A percentile compares a stretch with the other conserved stretches of the same genome.
phyloP scores from a whole-genome alignment of 768 basidiomycete species.

The Russula earlei region DNA sequence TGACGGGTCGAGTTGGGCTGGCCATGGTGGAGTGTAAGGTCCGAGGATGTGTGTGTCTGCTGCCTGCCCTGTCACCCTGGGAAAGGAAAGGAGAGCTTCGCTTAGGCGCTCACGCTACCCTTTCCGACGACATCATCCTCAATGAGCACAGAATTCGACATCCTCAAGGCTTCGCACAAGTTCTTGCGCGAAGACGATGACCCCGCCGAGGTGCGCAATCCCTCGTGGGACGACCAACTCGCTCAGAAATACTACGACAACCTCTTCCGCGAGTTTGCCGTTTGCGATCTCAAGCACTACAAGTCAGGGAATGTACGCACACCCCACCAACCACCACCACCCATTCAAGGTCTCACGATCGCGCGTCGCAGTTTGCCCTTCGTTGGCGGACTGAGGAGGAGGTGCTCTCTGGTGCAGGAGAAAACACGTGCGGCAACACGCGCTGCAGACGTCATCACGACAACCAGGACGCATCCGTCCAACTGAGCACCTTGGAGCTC shows the following conservation, averaged over 20 bases:
- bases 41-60: background rate
- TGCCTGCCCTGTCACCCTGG: no score
- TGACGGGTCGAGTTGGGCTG: conserved; percentile 21
- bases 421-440: conserved; percentile 82
- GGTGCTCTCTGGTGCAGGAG: conserved; percentile 77
- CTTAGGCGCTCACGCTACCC: no score
- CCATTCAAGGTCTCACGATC: background rate
- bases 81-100: no score
- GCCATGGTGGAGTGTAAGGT: conserved; percentile 5
- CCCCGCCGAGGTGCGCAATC: conserved; percentile 31
- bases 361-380: conserved; percentile 56
- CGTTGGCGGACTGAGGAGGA: conserved; percentile 93
- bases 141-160: conserved; percentile 53
- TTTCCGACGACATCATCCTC: conserved; percentile 3
- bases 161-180: conserved; percentile 67
- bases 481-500: conserved; percentile 71
- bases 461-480: conserved; percentile 20
- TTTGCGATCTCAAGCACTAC: conserved; percentile 94
- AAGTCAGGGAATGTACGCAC: conserved; percentile 73
- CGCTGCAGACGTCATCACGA: conserved; percentile 64
- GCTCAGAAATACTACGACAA: conserved; percentile 82
- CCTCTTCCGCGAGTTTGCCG: conserved; percentile 85
- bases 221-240: conserved; percentile 74
- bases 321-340: no score
- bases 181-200: conserved; percentile 43